Conservation (phyloP, 306 rosid species). For the Abrus pulchellus region DNA sequence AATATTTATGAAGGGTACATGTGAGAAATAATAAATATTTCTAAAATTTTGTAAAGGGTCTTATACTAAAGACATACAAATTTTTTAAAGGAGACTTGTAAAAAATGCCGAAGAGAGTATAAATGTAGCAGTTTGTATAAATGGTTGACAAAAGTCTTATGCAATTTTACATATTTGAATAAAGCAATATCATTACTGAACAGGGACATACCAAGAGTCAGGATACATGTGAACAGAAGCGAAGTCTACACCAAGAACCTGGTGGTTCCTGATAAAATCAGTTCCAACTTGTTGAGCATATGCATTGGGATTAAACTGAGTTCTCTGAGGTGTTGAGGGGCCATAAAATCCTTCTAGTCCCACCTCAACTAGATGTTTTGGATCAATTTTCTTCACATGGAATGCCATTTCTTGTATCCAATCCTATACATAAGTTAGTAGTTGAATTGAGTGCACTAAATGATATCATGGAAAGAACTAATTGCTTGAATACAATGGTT, state of each 20-base stretch:
- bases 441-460: slow-evolving; percentile 1
- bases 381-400: slow-evolving; percentile 84
- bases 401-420: slow-evolving; percentile 98
- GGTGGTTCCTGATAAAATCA: slow-evolving; percentile 89
- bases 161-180: not conserved
- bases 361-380: slow-evolving; percentile 88
- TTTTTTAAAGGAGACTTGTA: too few species aligned
- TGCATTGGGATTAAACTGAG: slow-evolving; percentile 88
- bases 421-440: slow-evolving; percentile 53
- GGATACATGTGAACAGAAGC: slow-evolving; percentile 94
- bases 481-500: not conserved
- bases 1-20: too few species aligned
- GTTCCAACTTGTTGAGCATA: slow-evolving; percentile 95
- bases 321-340: slow-evolving; percentile 79
- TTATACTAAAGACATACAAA: too few species aligned
- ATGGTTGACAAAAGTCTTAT: not conserved
- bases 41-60: too few species aligned
- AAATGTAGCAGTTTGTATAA: not conserved
- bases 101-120: too few species aligned
- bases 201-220: slow-evolving; percentile 77
- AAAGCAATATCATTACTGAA: slow-evolving; percentile 1
- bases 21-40: too few species aligned
- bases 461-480: slow-evolving; percentile 1
- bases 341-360: slow-evolving; percentile 98
- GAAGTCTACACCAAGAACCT: slow-evolving; percentile 87